These are phyloP conservation scores for Cercospora sojina DNA, from an alignment of 2,329 filamentous ascomycete species.

Conservation along the genomic window DNA sequence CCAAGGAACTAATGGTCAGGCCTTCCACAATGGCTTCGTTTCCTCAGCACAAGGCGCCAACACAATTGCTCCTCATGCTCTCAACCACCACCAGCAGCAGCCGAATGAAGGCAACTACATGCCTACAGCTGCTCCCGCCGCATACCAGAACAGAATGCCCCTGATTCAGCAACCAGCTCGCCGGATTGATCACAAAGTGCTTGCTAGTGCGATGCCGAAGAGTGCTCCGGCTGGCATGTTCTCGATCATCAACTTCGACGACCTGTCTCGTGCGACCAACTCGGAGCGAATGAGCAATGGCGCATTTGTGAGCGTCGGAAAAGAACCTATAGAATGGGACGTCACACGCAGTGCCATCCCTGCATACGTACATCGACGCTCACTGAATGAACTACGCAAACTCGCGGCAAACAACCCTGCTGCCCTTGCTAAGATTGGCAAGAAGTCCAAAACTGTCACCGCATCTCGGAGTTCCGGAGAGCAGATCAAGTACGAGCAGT, in stretches of 20 bases:
- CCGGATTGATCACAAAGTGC: constrained; percentile 29
- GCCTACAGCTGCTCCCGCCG: constrained; percentile 12
- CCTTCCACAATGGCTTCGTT: constrained; percentile 27
- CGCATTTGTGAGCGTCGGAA: constrained; percentile 45
- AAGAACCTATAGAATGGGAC: constrained; percentile 43
- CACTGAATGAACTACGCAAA: constrained; percentile 48
- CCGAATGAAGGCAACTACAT: constrained; percentile 19
- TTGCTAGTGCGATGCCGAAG: constrained; percentile 34
- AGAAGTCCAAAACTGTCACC: constrained; percentile 33
- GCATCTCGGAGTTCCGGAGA: constrained; percentile 1
- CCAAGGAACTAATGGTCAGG: constrained; percentile 16
- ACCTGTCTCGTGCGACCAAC: constrained; percentile 46
- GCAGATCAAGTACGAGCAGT: constrained; percentile 38
- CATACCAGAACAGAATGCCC: constrained; percentile 17
- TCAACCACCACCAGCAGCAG: constrained; percentile 25
- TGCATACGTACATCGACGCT: constrained; percentile 45
- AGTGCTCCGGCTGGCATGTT: constrained; percentile 40
- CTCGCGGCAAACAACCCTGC: constrained; percentile 45
- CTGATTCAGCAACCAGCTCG: constrained; percentile 13
- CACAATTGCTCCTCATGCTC: constrained; percentile 37
- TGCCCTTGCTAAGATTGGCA: constrained; percentile 41
- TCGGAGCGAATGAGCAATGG: constrained; percentile 44
- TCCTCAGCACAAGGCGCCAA: constrained; percentile 21
- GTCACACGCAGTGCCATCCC: constrained; percentile 49
- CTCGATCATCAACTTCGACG: constrained; percentile 43